These are phyloP conservation scores for Carex littledalei DNA, from an alignment of 176 grass and related monocot genomes.

Conservation along the genomic window DNA sequence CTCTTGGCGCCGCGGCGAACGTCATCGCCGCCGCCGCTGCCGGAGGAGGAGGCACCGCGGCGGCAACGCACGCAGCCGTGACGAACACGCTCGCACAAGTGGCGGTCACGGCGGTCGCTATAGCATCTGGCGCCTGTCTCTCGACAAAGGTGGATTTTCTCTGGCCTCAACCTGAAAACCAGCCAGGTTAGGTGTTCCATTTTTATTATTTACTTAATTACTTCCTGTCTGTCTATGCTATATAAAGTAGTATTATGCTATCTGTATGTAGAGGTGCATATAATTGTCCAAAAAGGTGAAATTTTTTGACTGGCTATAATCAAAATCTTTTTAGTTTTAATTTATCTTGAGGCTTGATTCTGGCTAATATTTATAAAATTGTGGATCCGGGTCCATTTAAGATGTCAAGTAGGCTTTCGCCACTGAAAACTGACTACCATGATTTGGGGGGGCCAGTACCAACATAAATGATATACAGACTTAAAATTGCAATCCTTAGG, in stretches of 20 bases:
- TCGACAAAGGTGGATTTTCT: conserved; percentile 97
- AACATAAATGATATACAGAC: not conserved
- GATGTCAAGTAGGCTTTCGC: not conserved
- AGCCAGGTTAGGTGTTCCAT: conserved; percentile 41
- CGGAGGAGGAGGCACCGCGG: conserved; percentile 35
- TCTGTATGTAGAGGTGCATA: not conserved
- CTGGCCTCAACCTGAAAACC: conserved; percentile 76
- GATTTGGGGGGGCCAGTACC: not conserved
- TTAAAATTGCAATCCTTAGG: not conserved
- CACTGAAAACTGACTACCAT: not conserved
- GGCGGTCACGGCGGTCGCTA: conserved; percentile 87
- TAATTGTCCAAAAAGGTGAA: not conserved
- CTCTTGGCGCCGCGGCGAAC: conserved; percentile 55
- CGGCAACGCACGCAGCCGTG: conserved; percentile 60
- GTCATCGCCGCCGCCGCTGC: conserved; percentile 61
- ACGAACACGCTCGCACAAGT: conserved; percentile 78
- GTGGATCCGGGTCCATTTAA: not conserved
- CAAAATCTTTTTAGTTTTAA: not conserved
- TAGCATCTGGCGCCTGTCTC: conserved; percentile 90
- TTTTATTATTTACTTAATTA: not conserved
- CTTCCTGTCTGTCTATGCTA: not conserved
- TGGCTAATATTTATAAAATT: not conserved
- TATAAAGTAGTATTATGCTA: not conserved
- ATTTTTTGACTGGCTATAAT: not conserved
- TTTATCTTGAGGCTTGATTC: not conserved